Evolutionary conservation across 768 basidiomycete genomes (phyloP), one percentile per base, ranked within the genome.

Genomic region (Pisolithus albus): DNA sequence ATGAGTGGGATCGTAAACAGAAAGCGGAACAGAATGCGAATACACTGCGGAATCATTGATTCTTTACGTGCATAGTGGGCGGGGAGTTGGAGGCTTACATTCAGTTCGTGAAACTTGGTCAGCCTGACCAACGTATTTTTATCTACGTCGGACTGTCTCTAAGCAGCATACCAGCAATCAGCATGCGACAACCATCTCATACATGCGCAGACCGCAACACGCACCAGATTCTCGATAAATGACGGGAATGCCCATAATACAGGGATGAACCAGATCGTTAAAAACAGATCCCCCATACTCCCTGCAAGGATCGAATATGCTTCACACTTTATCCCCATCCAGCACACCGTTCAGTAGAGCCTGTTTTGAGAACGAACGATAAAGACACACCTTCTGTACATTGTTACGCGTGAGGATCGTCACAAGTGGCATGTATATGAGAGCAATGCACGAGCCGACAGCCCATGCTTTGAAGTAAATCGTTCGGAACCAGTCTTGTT

Each of bases 61-160:
- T 26, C 11, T 54, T 32, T 51, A 50, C 55, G 37, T 15, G 24
- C 28, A 1, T 21, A 19, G 4, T 26, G 16, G 5, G 30, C 28
- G 16, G 52, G 2, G 9, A 42, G 26, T 11, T 15, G 13, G 19
- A 24, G 6, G 68, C 87, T 34, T 56, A 91, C 89, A 57, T 92
- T 92, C 38, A 91, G 68, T 60, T 92, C 87, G 38, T 87, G 84
- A 61, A 88, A 92, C 56, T 84, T 90, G 34, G 83, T 83, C 46
- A 92, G 68, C 19, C 88, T 81, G 19, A 87, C 75, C 44, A 91
- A 74, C 3, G 84, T 88, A 28, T 59, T 71, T 16, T 59, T 74
- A 48, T 91, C 88, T 8, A 88, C 83, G 7, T 79, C 79, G 61
- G 84, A 77, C 15, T 57, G 58, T 60, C 76, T 77, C 85, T 88